These are phyloP conservation scores for Cryptosporidium ubiquitum DNA, from an alignment of 169 alveolate species.

Conservation along the genomic window DNA sequence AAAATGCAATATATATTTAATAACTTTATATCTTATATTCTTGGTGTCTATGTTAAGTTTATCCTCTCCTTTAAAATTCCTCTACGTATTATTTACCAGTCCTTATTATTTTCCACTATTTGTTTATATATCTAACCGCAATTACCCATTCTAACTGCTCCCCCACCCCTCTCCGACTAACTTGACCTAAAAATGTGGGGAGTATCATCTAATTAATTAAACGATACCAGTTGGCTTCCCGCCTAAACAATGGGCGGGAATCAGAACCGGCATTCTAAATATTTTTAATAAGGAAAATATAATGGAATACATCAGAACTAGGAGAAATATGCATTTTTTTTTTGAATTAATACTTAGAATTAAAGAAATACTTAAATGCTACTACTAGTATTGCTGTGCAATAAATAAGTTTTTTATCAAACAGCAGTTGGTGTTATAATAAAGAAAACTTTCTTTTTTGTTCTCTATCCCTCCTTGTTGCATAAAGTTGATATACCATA, in stretches of 20 bases:
- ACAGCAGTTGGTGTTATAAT: not conserved
- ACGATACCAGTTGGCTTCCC: not conserved
- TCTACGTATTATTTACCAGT: constrained; percentile 26
- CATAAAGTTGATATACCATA: constrained; percentile 9
- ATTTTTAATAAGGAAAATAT: not conserved
- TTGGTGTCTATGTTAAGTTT: not conserved
- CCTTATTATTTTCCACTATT: constrained; percentile 8
- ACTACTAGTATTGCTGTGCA: not conserved
- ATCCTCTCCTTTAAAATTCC: not conserved
- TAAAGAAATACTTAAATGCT: constrained; percentile 8
- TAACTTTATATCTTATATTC: not conserved
- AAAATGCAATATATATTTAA: constrained; percentile 10
- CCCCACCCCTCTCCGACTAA: constrained; percentile 6
- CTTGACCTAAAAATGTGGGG: not conserved
- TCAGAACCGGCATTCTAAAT: not conserved
- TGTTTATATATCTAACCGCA: constrained; percentile 4
- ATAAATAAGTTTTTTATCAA: not conserved
- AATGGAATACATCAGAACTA: not conserved
- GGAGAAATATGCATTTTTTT: not conserved
- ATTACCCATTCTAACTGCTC: not conserved
- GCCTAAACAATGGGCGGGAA: not conserved
- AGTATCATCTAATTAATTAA: not conserved
- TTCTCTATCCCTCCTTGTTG: not conserved
- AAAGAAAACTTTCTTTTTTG: not conserved
- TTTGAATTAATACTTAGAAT: constrained; percentile 1